Conservation (phyloP, 176 grass and related monocot species). For the Bonia amplexicaulis region DNA sequence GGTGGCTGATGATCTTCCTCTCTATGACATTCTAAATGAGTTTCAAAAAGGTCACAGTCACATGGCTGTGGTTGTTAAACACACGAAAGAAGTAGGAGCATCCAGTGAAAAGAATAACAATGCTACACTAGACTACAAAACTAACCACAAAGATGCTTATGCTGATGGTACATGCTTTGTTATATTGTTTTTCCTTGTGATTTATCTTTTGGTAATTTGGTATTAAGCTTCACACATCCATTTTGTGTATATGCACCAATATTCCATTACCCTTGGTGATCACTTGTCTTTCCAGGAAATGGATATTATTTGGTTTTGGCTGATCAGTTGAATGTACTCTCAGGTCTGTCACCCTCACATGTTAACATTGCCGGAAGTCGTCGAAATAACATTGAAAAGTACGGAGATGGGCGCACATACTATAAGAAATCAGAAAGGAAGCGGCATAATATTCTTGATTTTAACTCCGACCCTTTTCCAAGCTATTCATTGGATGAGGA, state of each 20-base stretch:
- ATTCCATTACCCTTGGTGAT: slow-evolving; percentile 19
- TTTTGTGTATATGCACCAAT: not conserved
- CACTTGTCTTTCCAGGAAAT: slow-evolving; percentile 26
- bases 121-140: slow-evolving; percentile 46
- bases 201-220: not conserved
- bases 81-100: slow-evolving; percentile 40
- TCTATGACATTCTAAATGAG: slow-evolving; percentile 98
- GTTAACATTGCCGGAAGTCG: slow-evolving; percentile 31
- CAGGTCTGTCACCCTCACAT: slow-evolving; percentile 49
- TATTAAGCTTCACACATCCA: not conserved
- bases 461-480: slow-evolving; percentile 69
- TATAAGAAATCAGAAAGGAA: slow-evolving; percentile 56
- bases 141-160: slow-evolving; percentile 39
- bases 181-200: slow-evolving; percentile 1
- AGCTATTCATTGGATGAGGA: slow-evolving; percentile 85
- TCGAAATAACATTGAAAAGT: slow-evolving; percentile 59
- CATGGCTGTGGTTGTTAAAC: slow-evolving; percentile 94
- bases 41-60: slow-evolving; percentile 99
- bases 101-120: slow-evolving; percentile 50
- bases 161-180: slow-evolving; percentile 45
- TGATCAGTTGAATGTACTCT: slow-evolving; percentile 43
- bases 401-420: slow-evolving; percentile 51
- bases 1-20: slow-evolving; percentile 91
- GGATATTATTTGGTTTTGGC: slow-evolving; percentile 20
- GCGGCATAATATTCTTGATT: slow-evolving; percentile 91